Percentiles rank a stretch among this genome's conserved stretches.
Conservation (phyloP, 2,329 filamentous ascomycete species). For the Clathrospora elynae region DNA sequence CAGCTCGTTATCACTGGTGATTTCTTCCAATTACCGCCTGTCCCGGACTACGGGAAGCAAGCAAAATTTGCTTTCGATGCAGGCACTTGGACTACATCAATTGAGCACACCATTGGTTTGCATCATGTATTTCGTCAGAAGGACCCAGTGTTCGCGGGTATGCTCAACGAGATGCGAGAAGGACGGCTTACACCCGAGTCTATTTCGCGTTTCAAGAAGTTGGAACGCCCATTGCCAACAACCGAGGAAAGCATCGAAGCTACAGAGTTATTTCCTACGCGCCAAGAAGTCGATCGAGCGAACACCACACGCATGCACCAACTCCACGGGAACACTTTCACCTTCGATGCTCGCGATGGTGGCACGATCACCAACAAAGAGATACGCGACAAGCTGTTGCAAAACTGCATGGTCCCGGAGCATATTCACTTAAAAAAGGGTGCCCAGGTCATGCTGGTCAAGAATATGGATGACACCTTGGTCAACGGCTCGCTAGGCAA, state of each 20-base stretch:
- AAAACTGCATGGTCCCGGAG: slow-evolving; percentile 92
- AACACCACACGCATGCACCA: slow-evolving; percentile 75
- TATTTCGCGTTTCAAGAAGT: slow-evolving; percentile 72
- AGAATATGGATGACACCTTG: slow-evolving; percentile 91
- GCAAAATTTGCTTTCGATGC: slow-evolving; percentile 94
- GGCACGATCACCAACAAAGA: slow-evolving; percentile 69
- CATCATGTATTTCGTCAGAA: slow-evolving; percentile 97
- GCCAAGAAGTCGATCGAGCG: slow-evolving; percentile 84
- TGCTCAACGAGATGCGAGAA: slow-evolving; percentile 97
- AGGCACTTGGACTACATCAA: slow-evolving; percentile 86
- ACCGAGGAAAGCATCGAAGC: slow-evolving; percentile 77
- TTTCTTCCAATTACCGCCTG: slow-evolving; percentile 95
- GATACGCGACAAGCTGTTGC: slow-evolving; percentile 75
- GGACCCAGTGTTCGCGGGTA: slow-evolving; percentile 84
- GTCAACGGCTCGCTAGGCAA: slow-evolving; percentile 95
- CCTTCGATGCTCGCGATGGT: slow-evolving; percentile 75
- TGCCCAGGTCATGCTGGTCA: slow-evolving; percentile 99
- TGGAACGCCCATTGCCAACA: slow-evolving; percentile 68
- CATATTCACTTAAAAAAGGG: slow-evolving; percentile 81
- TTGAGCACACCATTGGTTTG: slow-evolving; percentile 92
- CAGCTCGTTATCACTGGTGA: slow-evolving; percentile 95
- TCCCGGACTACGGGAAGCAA: slow-evolving; percentile 75
- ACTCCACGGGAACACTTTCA: slow-evolving; percentile 69
- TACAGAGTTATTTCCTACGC: slow-evolving; percentile 92
- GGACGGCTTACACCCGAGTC: slow-evolving; percentile 79